Conservation (phyloP, 208 protist genomes). For the Crithidia mellificae region DNA sequence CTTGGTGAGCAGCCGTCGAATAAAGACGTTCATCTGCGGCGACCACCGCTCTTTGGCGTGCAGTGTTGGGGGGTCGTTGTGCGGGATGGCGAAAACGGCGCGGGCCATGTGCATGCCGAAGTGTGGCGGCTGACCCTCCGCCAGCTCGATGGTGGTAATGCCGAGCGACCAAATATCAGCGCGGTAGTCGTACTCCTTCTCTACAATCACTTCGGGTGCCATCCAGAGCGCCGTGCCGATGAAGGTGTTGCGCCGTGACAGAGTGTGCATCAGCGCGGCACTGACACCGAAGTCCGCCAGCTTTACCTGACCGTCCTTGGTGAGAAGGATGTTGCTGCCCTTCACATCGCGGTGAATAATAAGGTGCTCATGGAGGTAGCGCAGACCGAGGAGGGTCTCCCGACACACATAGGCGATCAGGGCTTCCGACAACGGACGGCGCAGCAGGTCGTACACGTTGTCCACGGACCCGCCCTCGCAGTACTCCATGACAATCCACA, state of each 20-base stretch:
- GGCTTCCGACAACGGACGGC: constrained; percentile 69
- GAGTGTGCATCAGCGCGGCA: constrained; percentile 75
- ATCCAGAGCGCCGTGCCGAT: constrained; percentile 93
- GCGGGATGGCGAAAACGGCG: constrained; percentile 73
- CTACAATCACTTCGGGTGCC: constrained; percentile 90
- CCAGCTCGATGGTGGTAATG: constrained; percentile 97
- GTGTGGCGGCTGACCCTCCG: constrained; percentile 92
- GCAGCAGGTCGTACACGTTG: constrained; percentile 82
- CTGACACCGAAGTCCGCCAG: constrained; percentile 93
- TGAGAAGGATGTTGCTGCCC: constrained; percentile 92
- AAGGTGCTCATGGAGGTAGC: constrained; percentile 87
- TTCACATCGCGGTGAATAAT: constrained; percentile 95
- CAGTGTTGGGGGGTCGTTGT: constrained; percentile 74
- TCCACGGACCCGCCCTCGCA: constrained; percentile 92
- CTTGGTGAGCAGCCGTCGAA: constrained; percentile 79
- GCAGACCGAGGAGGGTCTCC: constrained; percentile 80
- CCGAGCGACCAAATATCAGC: constrained; percentile 96
- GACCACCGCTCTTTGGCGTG: constrained; percentile 85
- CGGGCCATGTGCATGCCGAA: constrained; percentile 85
- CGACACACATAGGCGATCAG: constrained; percentile 90
- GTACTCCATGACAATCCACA: constrained; percentile 95
- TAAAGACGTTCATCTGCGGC: constrained; percentile 84
- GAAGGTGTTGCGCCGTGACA: constrained; percentile 90
- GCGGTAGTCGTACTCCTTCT: constrained; percentile 90
- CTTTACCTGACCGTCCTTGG: constrained; percentile 88